Evolutionary conservation across 139 green algal genomes (phyloP).

Genomic region (Limnomonas spitsbergensis): DNA sequence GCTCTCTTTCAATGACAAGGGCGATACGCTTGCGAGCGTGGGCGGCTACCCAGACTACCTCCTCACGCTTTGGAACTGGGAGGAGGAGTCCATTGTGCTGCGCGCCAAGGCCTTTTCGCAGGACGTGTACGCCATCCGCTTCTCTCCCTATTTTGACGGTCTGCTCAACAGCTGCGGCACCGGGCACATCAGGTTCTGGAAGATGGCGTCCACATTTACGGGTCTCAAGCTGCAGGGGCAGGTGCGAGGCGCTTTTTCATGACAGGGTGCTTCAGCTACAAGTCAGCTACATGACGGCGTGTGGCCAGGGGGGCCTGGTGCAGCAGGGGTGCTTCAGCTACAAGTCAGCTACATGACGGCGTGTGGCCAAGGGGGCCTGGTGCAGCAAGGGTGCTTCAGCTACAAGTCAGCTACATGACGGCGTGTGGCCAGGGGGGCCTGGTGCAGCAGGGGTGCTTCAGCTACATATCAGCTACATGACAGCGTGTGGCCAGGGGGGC

Average conservation of each 20-base stretch:
- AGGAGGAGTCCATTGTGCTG: slow-evolving; percentile 60
- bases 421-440: no score
- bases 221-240: slow-evolving; percentile 80
- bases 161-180: slow-evolving; percentile 44
- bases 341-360: no score
- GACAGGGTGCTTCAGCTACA: no score
- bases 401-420: no score
- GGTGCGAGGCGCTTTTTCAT: background rate
- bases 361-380: no score
- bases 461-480: no score
- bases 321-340: no score
- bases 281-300: no score
- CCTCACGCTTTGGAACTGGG: slow-evolving; percentile 82
- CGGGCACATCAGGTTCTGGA: slow-evolving; percentile 87
- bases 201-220: slow-evolving; percentile 83
- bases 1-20: slow-evolving; percentile 58
- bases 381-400: no score
- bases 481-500: no score
- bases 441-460: no score
- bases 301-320: no score
- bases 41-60: slow-evolving; percentile 72
- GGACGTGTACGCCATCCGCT: slow-evolving; percentile 65
- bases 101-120: slow-evolving; percentile 75
- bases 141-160: slow-evolving; percentile 64
- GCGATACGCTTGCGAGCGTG: slow-evolving; percentile 70